Percentiles rank a stretch among this genome's conserved stretches.
phyloP scores from a whole-genome alignment of 1,284 basidiomycete species.

The Malassezia globosa region DNA sequence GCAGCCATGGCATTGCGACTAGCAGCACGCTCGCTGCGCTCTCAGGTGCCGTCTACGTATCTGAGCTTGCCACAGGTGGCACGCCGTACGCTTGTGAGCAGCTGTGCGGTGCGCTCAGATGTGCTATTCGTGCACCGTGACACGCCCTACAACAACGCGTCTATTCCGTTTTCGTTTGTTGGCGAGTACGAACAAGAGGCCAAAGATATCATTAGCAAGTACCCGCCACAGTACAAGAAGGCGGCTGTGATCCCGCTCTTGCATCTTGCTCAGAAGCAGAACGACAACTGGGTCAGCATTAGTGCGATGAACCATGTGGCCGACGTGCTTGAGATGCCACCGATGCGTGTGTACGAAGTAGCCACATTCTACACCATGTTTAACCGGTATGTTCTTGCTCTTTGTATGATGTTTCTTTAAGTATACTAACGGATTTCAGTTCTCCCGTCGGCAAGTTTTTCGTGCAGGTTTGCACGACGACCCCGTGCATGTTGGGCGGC shows the following conservation, averaged over 20 bases:
- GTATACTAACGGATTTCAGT: conserved; percentile 51
- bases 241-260: conserved; percentile 85
- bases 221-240: conserved; percentile 95
- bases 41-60: background rate
- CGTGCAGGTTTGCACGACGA: conserved; percentile 96
- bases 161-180: conserved; percentile 79
- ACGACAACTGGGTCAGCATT: conserved; percentile 97
- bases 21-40: conserved; percentile 2
- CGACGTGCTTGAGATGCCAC: conserved; percentile 73
- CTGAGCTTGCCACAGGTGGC: conserved; percentile 9
- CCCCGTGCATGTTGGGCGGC: conserved; percentile 91
- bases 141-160: conserved; percentile 63
- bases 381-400: conserved; percentile 26
- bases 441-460: conserved; percentile 92
- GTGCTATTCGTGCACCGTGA: conserved; percentile 60
- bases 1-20: conserved; percentile 13
- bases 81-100: conserved; percentile 23
- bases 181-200: conserved; percentile 71
- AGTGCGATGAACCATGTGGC: conserved; percentile 98
- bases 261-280: conserved; percentile 91
- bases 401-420: too few species aligned
- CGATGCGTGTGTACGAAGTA: conserved; percentile 98
- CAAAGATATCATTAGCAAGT: conserved; percentile 76
- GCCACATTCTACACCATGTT: conserved; percentile 99
- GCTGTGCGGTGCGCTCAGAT: conserved; percentile 29